Evolutionary conservation across 73 alveolate genomes (phyloP).

Genomic region (Halteria grandinella): DNA sequence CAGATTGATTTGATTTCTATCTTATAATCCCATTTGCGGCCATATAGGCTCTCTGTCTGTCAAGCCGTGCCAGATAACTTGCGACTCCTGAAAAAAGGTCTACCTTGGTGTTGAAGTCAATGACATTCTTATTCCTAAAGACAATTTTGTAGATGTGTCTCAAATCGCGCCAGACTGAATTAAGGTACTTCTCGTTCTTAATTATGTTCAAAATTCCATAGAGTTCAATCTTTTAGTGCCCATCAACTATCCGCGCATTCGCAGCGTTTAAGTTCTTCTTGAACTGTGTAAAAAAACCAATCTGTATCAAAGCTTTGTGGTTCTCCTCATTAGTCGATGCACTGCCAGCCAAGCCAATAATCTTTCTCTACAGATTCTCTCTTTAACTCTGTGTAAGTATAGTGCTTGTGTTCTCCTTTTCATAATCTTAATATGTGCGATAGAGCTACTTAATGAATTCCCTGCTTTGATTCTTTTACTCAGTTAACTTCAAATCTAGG

Average conservation of each 20-base stretch:
- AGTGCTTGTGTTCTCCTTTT: too few species aligned
- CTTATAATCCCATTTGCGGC: conserved; percentile 32
- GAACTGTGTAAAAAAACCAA: conserved; percentile 60
- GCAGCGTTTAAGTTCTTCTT: conserved; percentile 50
- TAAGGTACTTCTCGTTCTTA: conserved; percentile 41
- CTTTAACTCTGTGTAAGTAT: too few species aligned
- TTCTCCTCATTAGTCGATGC: conserved; percentile 66
- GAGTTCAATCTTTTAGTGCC: conserved; percentile 57
- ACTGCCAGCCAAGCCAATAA: conserved; percentile 55
- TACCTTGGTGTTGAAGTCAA: conserved; percentile 66
- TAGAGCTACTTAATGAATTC: conserved; percentile 53
- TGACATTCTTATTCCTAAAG: conserved; percentile 37
- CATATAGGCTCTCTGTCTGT: conserved; percentile 23
- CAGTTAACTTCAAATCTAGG: conserved; percentile 52
- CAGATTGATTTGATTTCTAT: conserved; percentile 30
- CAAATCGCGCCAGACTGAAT: conserved; percentile 52
- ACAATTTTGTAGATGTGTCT: conserved; percentile 59
- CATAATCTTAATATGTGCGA: conserved; percentile 35
- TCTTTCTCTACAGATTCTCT: conserved; percentile 52
- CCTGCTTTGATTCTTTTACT: conserved; percentile 40
- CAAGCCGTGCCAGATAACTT: conserved; percentile 34
- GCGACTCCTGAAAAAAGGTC: conserved; percentile 70
- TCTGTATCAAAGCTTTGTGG: conserved; percentile 63
- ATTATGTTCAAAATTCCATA: conserved; percentile 67
- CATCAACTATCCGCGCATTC: conserved; percentile 16